A percentile compares a stretch with the other conserved stretches of the same genome.
These are phyloP conservation scores for Solanum pimpinellifolium DNA, from an alignment of 257 asterid species.

Conservation along the genomic window DNA sequence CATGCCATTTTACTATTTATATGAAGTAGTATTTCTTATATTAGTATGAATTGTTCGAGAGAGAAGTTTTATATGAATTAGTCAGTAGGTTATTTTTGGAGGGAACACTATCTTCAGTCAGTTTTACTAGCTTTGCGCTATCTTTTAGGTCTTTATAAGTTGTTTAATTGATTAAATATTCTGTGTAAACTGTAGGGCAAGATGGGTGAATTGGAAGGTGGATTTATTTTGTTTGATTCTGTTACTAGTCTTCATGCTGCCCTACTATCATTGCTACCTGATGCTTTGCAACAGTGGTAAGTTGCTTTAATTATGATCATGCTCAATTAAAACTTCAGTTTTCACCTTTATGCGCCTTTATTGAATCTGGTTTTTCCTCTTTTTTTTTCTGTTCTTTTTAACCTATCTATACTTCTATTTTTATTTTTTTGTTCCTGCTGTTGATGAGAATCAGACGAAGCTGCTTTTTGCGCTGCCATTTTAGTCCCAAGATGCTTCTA, in stretches of 20 bases:
- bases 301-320: slow-evolving; percentile 1
- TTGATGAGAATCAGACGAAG: background rate
- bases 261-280: slow-evolving; percentile 91
- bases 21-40: background rate
- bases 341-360: background rate
- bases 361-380: background rate
- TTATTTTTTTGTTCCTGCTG: background rate
- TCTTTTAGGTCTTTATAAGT: background rate
- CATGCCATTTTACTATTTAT: background rate
- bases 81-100: background rate
- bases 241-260: slow-evolving; percentile 89
- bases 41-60: background rate
- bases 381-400: background rate
- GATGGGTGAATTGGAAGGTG: slow-evolving; percentile 99
- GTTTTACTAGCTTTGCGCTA: background rate
- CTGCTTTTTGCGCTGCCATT: background rate
- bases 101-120: background rate
- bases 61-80: background rate
- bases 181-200: slow-evolving; percentile 55
- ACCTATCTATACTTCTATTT: background rate
- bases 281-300: slow-evolving; percentile 80
- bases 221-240: slow-evolving; percentile 85
- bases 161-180: background rate
- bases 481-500: background rate
- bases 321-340: background rate